phyloP scores from a whole-genome alignment of 2,329 filamentous ascomycete genomes.

The Tolypocladium nubicola region DNA sequence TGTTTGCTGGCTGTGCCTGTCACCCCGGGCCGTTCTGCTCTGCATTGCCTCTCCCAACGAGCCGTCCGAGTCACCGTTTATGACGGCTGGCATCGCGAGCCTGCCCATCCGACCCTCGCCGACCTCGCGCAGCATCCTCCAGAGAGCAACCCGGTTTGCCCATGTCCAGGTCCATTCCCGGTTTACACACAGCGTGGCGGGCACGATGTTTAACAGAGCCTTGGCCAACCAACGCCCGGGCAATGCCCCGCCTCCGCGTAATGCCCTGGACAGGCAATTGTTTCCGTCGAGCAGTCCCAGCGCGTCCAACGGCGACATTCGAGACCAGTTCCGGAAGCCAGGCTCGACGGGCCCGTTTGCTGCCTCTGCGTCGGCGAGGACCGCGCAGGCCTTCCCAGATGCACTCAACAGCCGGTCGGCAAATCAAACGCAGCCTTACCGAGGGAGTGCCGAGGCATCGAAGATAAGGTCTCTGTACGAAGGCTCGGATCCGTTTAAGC shows the following conservation, averaged over 20 bases:
- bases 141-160: slow-evolving; percentile 12
- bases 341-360: slow-evolving; percentile 22
- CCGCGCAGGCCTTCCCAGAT: slow-evolving; percentile 13
- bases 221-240: slow-evolving; percentile 12
- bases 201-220: slow-evolving; percentile 8
- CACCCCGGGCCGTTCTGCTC: not conserved
- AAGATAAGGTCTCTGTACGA: slow-evolving; percentile 32
- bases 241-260: slow-evolving; percentile 21
- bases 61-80: slow-evolving; percentile 14
- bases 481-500: slow-evolving; percentile 36
- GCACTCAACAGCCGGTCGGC: slow-evolving; percentile 17
- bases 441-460: slow-evolving; percentile 11
- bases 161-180: slow-evolving; percentile 11
- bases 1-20: not conserved
- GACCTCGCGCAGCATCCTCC: slow-evolving; percentile 16
- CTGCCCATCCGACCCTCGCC: slow-evolving; percentile 25
- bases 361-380: slow-evolving; percentile 30
- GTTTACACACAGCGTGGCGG: not conserved
- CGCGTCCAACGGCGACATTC: slow-evolving; percentile 33
- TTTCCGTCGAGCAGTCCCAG: slow-evolving; percentile 48
- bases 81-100: slow-evolving; percentile 21
- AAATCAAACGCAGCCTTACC: slow-evolving; percentile 18
- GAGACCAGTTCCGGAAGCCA: slow-evolving; percentile 38
- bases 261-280: slow-evolving; percentile 36
- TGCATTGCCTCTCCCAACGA: not conserved